Conservation (phyloP, 441 rosid species). For the Melastoma candidum region DNA sequence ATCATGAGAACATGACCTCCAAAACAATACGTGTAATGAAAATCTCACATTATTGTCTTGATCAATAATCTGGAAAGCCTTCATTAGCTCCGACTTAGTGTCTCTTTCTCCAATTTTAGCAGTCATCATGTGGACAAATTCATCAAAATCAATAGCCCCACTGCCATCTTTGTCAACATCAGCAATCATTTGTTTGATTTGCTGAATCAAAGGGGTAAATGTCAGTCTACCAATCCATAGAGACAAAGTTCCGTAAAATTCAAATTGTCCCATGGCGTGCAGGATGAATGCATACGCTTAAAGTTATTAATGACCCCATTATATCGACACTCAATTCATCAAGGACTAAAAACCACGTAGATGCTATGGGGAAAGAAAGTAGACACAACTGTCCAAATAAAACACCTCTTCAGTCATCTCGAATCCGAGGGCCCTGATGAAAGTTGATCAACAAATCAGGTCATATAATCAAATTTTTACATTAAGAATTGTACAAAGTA, state of each 20-base stretch:
- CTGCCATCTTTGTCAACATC: constrained; percentile 99
- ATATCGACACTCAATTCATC: too few relatives aligned
- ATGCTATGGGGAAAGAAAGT: too few relatives aligned
- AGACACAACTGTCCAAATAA: neutral
- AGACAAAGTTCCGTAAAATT: too few relatives aligned
- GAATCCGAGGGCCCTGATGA: constrained; percentile 88
- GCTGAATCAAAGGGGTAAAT: constrained; percentile 8
- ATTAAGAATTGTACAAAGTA: neutral
- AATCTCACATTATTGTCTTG: constrained; percentile 72
- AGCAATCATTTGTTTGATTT: constrained; percentile 76
- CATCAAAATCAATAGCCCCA: constrained; percentile 92
- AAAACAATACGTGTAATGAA: constrained; percentile 1
- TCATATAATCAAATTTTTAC: constrained; percentile 2
- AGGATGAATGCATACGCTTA: too few relatives aligned
- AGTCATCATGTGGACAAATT: constrained; percentile 93
- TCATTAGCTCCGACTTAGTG: constrained; percentile 75
- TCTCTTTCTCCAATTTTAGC: constrained; percentile 95
- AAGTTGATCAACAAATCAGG: constrained; percentile 12
- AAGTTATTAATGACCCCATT: too few relatives aligned
- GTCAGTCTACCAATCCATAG: too few relatives aligned
- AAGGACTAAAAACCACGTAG: too few relatives aligned
- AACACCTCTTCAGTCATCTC: constrained; percentile 88
- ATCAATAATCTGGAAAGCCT: constrained; percentile 82
- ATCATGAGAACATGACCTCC: constrained; percentile 1
- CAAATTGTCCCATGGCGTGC: too few relatives aligned